phyloP scores from a whole-genome alignment of 2,329 filamentous ascomycete genomes.

The Diaporthe sp. region DNA sequence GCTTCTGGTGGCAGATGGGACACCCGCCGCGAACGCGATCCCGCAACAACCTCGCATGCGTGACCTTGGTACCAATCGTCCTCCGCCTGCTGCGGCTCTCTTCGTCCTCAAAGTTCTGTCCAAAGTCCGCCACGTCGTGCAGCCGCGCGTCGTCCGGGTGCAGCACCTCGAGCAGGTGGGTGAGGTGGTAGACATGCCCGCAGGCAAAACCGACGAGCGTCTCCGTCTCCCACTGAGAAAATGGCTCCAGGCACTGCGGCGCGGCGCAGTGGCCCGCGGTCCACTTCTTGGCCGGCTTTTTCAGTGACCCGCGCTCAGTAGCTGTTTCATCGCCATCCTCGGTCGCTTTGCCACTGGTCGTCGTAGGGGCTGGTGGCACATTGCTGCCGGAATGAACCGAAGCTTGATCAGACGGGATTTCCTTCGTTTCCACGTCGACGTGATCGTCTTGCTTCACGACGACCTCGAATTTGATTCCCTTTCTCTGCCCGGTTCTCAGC shows the following conservation, averaged over 20 bases:
- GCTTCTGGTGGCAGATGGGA: conserved; percentile 65
- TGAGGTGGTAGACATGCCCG: conserved; percentile 84
- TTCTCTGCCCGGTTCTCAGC: conserved; percentile 82
- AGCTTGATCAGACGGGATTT: conserved; percentile 50
- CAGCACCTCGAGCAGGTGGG: conserved; percentile 74
- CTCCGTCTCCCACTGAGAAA: conserved; percentile 74
- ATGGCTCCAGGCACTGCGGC: conserved; percentile 65
- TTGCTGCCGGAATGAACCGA: conserved; percentile 35
- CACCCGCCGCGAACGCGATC: conserved; percentile 78
- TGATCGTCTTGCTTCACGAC: conserved; percentile 59
- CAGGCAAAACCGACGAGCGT: conserved; percentile 86
- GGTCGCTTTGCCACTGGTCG: conserved; percentile 37
- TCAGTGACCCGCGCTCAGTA: conserved; percentile 41
- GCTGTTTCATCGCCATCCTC: conserved; percentile 20
- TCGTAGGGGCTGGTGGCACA: conserved; percentile 41
- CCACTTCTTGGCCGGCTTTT: conserved; percentile 51
- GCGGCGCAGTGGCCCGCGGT: conserved; percentile 69
- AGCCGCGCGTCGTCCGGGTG: conserved; percentile 57
- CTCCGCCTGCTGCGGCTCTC: conserved; percentile 60
- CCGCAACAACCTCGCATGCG: conserved; percentile 82
- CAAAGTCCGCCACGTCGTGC: conserved; percentile 60
- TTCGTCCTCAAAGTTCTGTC: conserved; percentile 58
- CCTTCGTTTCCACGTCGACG: conserved; percentile 58
- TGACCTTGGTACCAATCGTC: conserved; percentile 88
- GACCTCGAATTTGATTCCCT: conserved; percentile 91